Conservation (phyloP, 2,329 filamentous ascomycete genomes). For the Alternaria tenuissima region DNA sequence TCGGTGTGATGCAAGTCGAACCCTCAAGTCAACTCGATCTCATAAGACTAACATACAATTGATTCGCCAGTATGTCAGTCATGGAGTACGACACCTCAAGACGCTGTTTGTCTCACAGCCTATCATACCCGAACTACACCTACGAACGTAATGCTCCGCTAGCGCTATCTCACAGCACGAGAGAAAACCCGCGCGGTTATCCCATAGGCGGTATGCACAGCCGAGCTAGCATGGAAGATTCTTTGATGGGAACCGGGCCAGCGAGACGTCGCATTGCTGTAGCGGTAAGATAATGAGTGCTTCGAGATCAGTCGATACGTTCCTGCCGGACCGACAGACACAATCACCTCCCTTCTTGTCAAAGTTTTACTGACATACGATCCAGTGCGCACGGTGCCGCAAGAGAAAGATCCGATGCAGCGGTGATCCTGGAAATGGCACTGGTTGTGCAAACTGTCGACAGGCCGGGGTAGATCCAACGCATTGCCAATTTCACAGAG, state of each 20-base stretch:
- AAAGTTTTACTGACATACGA: constrained; percentile 1
- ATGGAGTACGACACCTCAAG: constrained; percentile 26
- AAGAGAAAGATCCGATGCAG: constrained; percentile 96
- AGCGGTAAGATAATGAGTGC: constrained; percentile 40
- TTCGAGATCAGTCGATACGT: background rate
- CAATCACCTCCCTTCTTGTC: background rate
- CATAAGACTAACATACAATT: background rate
- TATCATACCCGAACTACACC: constrained; percentile 27
- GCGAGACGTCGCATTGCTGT: constrained; percentile 61
- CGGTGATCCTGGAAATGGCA: constrained; percentile 79
- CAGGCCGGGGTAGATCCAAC: constrained; percentile 69
- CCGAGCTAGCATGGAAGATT: constrained; percentile 25
- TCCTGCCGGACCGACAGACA: background rate
- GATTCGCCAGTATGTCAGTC: constrained; percentile 17
- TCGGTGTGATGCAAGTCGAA: constrained; percentile 3
- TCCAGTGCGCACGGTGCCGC: constrained; percentile 84
- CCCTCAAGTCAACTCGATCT: background rate
- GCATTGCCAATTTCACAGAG: constrained; percentile 81
- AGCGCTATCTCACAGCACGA: constrained; percentile 24
- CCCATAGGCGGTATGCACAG: constrained; percentile 26
- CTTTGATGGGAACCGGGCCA: constrained; percentile 45
- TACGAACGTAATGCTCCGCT: constrained; percentile 37
- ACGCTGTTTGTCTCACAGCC: constrained; percentile 25
- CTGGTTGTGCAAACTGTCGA: constrained; percentile 83
- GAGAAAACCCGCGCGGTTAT: constrained; percentile 38